Evolutionary conservation across 2,329 filamentous ascomycete genomes (phyloP), one percentile per base, ranked within the genome.

Genomic region (Aspergillus eucalypticola): DNA sequence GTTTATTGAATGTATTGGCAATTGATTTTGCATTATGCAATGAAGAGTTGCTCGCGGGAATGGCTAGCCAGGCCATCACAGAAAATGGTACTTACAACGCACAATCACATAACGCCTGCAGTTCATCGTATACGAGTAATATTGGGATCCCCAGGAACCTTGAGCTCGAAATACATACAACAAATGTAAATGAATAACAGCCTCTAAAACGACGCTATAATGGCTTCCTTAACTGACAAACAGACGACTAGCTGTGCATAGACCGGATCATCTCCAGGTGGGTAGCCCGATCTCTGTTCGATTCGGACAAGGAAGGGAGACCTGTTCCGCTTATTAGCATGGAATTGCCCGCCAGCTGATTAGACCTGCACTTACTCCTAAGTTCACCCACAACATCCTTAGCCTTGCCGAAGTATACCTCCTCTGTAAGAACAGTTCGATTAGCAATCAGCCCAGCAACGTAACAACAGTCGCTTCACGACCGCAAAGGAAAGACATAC

Each of bases 371-470:
- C 81, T 76, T 80, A 84, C 93, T 98, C 75, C 95, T 86, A 78
- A 99, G 79, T 76, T 99, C 94, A 58, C 94, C 95, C 3, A 99
- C 94, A 3, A 99, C 92, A 78, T 99, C 95, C 85, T 96, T 97
- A 58, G 95, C 94, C 83, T 99, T 99, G 74, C 95, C 95, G 79
- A 99, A 99, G 81, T 99, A 99, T 53, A 99, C 95, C 79, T 99
- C 95, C 83, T 99, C 82, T 84, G 68, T 56, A 66, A 38, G 60
- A 38, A 57, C 42, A 54, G 21, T 2, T 35, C 49, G 7, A 56
- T 70, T 63, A 67, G 71, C 64, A 49, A 8, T 3, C 1, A 38
- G 39, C 35, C 23, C n/a, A 8, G 44, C 11, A 64, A 29, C 46
- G 27, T 29, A 11, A 29, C 10, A 11, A 29, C 27, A 10, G 3